Evolutionary conservation across 495 filamentous ascomycete species (phyloP).

Genomic region (Neurospora sp.): DNA sequence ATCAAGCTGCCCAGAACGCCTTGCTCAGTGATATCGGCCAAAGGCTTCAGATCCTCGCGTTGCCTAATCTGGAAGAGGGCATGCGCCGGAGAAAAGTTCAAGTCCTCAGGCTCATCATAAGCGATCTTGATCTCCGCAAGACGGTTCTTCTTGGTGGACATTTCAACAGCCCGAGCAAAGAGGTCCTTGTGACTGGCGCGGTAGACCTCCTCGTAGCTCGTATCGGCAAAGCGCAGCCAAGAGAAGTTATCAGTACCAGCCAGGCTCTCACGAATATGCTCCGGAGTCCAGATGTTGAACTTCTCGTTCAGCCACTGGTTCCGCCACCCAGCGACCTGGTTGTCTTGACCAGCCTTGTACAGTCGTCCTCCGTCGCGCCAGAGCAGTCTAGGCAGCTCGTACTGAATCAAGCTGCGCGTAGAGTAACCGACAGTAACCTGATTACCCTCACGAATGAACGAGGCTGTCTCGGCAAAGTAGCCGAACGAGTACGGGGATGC

Average conservation of each 20-base stretch:
- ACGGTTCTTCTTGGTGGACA: slow-evolving; percentile 40
- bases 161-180: slow-evolving; percentile 51
- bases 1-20: slow-evolving; percentile 65
- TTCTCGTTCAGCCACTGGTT: slow-evolving; percentile 61
- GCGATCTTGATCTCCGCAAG: slow-evolving; percentile 34
- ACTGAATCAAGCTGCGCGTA: slow-evolving; percentile 75
- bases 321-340: slow-evolving; percentile 64
- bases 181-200: slow-evolving; percentile 46
- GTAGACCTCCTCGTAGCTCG: slow-evolving; percentile 60
- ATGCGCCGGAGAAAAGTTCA: slow-evolving; percentile 56
- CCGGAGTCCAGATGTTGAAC: slow-evolving; percentile 82
- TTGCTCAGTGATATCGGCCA: slow-evolving; percentile 61
- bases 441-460: slow-evolving; percentile 80
- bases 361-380: slow-evolving; percentile 67
- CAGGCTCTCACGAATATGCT: slow-evolving; percentile 56
- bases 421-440: slow-evolving; percentile 79
- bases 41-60: slow-evolving; percentile 52
- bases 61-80: slow-evolving; percentile 71
- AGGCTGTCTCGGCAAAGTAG: slow-evolving; percentile 86
- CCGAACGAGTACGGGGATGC: slow-evolving; percentile 73
- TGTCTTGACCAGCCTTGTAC: slow-evolving; percentile 64
- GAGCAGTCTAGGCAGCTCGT: slow-evolving; percentile 67
- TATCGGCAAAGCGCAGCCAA: slow-evolving; percentile 80
- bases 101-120: slow-evolving; percentile 40
- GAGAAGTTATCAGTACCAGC: slow-evolving; percentile 61